Conservation (phyloP, 148 eudicot genomes). For the Cornus suecica region DNA sequence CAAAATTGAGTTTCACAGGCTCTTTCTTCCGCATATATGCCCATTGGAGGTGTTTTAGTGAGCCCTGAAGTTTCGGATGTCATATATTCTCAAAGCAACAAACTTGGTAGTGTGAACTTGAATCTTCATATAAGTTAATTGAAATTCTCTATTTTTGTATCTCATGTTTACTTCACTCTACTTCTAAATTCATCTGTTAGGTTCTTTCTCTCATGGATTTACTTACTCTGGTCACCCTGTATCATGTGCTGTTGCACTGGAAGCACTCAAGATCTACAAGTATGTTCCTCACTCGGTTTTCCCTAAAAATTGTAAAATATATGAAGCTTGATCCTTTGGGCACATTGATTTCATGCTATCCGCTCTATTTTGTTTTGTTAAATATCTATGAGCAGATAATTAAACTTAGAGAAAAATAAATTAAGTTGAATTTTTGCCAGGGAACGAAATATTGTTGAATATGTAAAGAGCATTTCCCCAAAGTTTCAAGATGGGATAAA, state of each 20-base stretch:
- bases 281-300: slow-evolving; percentile 33
- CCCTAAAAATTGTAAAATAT: neutral
- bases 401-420: neutral
- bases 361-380: no score
- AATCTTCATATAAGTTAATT: neutral
- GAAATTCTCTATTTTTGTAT: neutral
- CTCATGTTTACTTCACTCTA: neutral
- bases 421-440: slow-evolving; percentile 30
- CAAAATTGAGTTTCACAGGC: slow-evolving; percentile 46
- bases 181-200: slow-evolving; percentile 24
- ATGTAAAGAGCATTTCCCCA: slow-evolving; percentile 61
- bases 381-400: neutral
- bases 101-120: slow-evolving; percentile 76
- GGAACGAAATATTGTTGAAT: slow-evolving; percentile 82
- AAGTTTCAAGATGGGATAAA: slow-evolving; percentile 85
- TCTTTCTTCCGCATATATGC: slow-evolving; percentile 92
- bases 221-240: slow-evolving; percentile 98
- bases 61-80: slow-evolving; percentile 86
- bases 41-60: slow-evolving; percentile 93
- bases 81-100: slow-evolving; percentile 77
- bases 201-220: slow-evolving; percentile 89
- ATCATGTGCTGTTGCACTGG: slow-evolving; percentile 92
- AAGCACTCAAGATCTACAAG: slow-evolving; percentile 89
- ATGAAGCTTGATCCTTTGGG: neutral
- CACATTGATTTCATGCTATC: neutral